These are phyloP conservation scores for Knoxia roxburghii DNA, from an alignment of 257 asterid species.

Conservation along the genomic window DNA sequence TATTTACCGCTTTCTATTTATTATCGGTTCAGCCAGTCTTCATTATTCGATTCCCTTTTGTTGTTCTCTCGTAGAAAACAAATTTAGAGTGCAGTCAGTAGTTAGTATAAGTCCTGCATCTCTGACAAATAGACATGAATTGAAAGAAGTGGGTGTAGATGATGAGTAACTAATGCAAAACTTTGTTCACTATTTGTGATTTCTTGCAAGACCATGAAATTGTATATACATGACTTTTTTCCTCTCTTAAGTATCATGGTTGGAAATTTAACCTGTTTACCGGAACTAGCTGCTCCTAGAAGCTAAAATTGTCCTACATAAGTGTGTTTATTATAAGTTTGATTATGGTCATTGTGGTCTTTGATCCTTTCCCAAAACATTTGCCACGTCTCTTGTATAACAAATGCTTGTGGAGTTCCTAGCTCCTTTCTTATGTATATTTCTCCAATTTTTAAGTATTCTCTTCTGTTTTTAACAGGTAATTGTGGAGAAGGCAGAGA, in stretches of 20 bases:
- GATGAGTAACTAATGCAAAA: not conserved
- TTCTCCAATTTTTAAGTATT: not conserved
- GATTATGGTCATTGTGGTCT: not conserved
- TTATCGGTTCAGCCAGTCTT: not conserved
- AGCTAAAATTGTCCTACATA: not conserved
- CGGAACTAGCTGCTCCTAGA: too few species aligned
- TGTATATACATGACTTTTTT: not conserved
- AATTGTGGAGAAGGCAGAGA: constrained; percentile 72
- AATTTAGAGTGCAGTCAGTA: not conserved
- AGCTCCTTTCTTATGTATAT: not conserved
- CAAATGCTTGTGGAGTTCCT: not conserved
- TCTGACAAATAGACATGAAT: too few species aligned
- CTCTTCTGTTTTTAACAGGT: constrained; percentile 32
- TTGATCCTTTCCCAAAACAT: not conserved
- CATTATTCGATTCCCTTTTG: not conserved
- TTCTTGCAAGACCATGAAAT: not conserved
- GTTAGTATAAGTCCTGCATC: not conserved
- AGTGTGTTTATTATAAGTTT: not conserved
- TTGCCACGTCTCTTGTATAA: not conserved
- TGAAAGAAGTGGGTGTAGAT: too few species aligned
- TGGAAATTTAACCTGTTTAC: not conserved
- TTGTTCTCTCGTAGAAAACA: not conserved
- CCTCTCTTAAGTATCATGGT: not conserved
- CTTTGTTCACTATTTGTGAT: not conserved
- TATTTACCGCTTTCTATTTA: not conserved